Conservation (phyloP, 2,329 filamentous ascomycete genomes). For the Pseudocercospora eumusae region DNA sequence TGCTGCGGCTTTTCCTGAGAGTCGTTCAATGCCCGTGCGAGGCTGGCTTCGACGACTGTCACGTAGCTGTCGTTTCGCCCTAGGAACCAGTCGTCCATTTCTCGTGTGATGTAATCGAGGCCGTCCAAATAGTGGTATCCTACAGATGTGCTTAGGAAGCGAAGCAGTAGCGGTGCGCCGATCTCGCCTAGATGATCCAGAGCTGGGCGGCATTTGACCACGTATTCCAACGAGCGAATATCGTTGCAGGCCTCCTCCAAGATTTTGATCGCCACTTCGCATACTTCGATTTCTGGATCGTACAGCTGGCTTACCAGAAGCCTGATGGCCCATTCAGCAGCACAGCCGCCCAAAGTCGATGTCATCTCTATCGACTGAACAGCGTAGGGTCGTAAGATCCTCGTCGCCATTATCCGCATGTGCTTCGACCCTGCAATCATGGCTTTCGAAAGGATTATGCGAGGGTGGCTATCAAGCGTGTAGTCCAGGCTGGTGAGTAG, state of each 20-base stretch:
- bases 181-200: constrained; percentile 96
- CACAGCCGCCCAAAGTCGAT: constrained; percentile 52
- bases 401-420: constrained; percentile 87
- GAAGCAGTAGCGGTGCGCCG: constrained; percentile 84
- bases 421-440: constrained; percentile 88
- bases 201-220: constrained; percentile 92
- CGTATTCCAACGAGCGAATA: constrained; percentile 86
- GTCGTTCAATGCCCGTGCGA: constrained; percentile 78
- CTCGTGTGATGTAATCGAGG: constrained; percentile 96
- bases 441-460: constrained; percentile 90
- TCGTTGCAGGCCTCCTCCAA: constrained; percentile 96
- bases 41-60: constrained; percentile 87
- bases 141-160: constrained; percentile 92
- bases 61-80: constrained; percentile 97
- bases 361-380: constrained; percentile 55
- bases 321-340: constrained; percentile 94
- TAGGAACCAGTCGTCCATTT: constrained; percentile 99
- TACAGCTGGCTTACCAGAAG: constrained; percentile 97
- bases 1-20: constrained; percentile 55
- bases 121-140: constrained; percentile 97
- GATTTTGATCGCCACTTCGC: constrained; percentile 93
- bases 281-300: constrained; percentile 95
- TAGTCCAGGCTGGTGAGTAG: constrained; percentile 93
- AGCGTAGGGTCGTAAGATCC: constrained; percentile 82
- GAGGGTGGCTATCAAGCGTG: constrained; percentile 76